phyloP scores from a whole-genome alignment of 495 filamentous ascomycete genomes.

The Aspergillus baeticus region DNA sequence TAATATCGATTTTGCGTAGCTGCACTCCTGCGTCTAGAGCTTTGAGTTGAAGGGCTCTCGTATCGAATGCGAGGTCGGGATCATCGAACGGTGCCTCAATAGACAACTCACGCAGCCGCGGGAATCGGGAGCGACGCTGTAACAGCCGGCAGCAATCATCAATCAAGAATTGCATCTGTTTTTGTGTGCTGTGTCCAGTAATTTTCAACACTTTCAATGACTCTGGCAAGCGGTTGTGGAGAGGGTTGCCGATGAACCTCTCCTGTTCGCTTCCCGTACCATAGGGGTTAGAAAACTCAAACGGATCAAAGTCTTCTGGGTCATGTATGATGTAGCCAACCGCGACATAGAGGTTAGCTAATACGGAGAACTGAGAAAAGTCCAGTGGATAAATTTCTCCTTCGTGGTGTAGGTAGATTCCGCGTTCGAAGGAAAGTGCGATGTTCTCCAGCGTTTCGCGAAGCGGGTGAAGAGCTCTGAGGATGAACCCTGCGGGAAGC shows the following conservation, averaged over 20 bases:
- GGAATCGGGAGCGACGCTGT: background rate
- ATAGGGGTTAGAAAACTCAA: background rate
- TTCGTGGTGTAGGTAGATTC: conserved; percentile 1
- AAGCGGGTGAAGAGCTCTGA: background rate
- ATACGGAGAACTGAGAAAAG: conserved; percentile 1
- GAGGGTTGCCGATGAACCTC: background rate
- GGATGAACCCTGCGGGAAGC: background rate
- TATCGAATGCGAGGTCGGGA: background rate
- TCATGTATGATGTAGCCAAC: conserved; percentile 8
- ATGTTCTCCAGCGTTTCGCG: background rate
- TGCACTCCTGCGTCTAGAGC: background rate
- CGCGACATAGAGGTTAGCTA: background rate
- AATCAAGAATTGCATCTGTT: background rate
- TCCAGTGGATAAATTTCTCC: conserved; percentile 6
- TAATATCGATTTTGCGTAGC: background rate
- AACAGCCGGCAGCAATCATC: conserved; percentile 2
- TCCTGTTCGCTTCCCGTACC: background rate
- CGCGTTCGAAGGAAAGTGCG: background rate
- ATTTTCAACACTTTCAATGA: conserved; percentile 5
- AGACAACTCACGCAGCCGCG: background rate
- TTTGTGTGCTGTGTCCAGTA: background rate
- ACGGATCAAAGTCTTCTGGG: conserved; percentile 2
- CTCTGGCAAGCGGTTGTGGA: background rate
- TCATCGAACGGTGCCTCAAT: background rate
- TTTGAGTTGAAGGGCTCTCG: background rate